Evolutionary conservation across 805 yeast species (phyloP).

Genomic region (Vanderwaltozyma tropicalis): DNA sequence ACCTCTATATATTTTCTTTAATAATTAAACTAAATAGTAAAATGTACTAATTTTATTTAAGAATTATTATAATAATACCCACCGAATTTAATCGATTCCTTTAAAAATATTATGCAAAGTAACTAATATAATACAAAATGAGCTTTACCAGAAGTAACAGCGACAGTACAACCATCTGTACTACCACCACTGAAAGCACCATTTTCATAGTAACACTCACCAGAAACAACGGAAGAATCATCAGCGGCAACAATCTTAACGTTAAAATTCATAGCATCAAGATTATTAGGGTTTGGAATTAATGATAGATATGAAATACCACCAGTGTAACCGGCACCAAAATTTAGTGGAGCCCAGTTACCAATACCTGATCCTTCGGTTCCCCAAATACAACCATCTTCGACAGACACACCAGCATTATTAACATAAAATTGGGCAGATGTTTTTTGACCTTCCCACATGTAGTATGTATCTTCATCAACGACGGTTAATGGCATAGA

Average conservation of each 20-base stretch:
- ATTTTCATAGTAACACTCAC: slow-evolving; percentile 69
- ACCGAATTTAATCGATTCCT: no score
- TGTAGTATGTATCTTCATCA: slow-evolving; percentile 63
- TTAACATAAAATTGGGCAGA: slow-evolving; percentile 96
- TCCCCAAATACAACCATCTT: slow-evolving; percentile 96
- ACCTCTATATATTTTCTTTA: no score
- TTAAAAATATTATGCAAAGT: no score
- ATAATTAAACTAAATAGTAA: no score
- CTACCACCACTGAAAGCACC: slow-evolving; percentile 27
- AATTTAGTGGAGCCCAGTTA: slow-evolving; percentile 95
- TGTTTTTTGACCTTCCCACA: slow-evolving; percentile 72
- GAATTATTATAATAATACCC: no score
- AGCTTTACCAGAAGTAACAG: slow-evolving; percentile 72
- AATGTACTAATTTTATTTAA: no score
- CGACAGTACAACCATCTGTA: slow-evolving; percentile 79
- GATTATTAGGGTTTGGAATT: slow-evolving; percentile 91
- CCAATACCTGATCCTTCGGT: slow-evolving; percentile 66
- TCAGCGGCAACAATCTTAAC: slow-evolving; percentile 69
- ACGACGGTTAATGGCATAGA: slow-evolving; percentile 66
- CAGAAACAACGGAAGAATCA: slow-evolving; percentile 48
- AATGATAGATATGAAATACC: slow-evolving; percentile 75
- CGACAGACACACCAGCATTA: slow-evolving; percentile 83
- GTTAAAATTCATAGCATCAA: slow-evolving; percentile 53
- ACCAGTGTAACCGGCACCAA: slow-evolving; percentile 77
- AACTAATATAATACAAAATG: slow-evolving; percentile 56